Conservation (phyloP, 257 asterid species). For the Euphrasia confusa region DNA sequence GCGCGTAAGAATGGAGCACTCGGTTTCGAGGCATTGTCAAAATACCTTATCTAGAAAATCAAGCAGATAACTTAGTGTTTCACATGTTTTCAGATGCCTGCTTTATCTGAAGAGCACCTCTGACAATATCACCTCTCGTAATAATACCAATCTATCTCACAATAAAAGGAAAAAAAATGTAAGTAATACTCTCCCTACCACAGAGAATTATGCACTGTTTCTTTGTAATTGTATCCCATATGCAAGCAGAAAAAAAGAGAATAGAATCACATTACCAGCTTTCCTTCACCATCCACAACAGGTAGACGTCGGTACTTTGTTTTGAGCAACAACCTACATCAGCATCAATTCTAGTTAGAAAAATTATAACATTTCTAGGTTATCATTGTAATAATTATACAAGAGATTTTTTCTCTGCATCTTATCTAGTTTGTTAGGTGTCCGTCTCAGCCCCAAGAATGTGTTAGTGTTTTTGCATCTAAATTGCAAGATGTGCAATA, state of each 20-base stretch:
- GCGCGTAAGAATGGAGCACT: slow-evolving; percentile 16
- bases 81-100: slow-evolving; percentile 36
- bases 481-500: no score
- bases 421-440: no score
- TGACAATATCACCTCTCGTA: slow-evolving; percentile 84
- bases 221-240: not conserved
- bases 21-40: slow-evolving; percentile 15
- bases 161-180: slow-evolving; percentile 2
- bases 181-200: slow-evolving; percentile 4
- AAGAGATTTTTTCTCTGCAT: not conserved
- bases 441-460: no score
- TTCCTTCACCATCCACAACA: slow-evolving; percentile 77
- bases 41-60: slow-evolving; percentile 24
- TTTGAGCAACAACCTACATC: slow-evolving; percentile 64
- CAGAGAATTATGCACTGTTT: no score
- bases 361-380: no score
- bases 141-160: slow-evolving; percentile 68
- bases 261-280: slow-evolving; percentile 55
- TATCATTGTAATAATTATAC: not conserved
- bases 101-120: slow-evolving; percentile 85
- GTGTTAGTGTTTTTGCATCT: no score
- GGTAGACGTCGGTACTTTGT: slow-evolving; percentile 88
- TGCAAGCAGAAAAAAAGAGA: slow-evolving; percentile 4
- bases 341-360: not conserved
- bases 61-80: slow-evolving; percentile 18